A percentile compares a stretch with the other conserved stretches of the same genome.
phyloP scores from a whole-genome alignment of 1,284 basidiomycete species.

The Phlebopus sp. region DNA sequence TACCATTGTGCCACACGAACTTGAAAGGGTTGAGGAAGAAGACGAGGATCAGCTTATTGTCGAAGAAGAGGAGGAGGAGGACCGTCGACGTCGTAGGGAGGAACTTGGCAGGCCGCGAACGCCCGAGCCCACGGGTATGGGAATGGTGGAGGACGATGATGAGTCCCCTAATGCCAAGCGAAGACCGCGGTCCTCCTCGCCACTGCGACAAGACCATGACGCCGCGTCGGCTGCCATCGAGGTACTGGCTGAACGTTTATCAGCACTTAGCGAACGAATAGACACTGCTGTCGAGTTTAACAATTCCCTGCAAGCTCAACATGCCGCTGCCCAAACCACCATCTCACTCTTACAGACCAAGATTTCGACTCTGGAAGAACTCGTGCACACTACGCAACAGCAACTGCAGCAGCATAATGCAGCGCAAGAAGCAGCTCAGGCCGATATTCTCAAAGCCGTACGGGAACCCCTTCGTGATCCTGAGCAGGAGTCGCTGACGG shows the following conservation, averaged over 20 bases:
- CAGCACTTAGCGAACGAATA: conserved; percentile 71
- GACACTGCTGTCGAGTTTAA: conserved; percentile 77
- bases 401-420: conserved; percentile 38
- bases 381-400: conserved; percentile 46
- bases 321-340: conserved; percentile 73
- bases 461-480: conserved; percentile 28
- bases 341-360: conserved; percentile 77
- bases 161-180: conserved; percentile 24
- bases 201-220: conserved; percentile 18
- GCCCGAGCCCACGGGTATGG: conserved; percentile 71
- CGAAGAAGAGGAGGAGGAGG: conserved; percentile 45
- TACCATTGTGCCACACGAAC: conserved; percentile 62
- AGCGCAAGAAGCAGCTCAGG: conserved; percentile 43
- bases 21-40: conserved; percentile 75
- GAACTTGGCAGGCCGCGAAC: conserved; percentile 68
- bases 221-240: conserved; percentile 37
- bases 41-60: conserved; percentile 59
- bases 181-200: conserved; percentile 16
- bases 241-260: conserved; percentile 71
- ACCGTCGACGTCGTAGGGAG: conserved; percentile 47
- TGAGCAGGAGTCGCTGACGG: conserved; percentile 46
- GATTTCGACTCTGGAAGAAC: conserved; percentile 55
- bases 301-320: conserved; percentile 73
- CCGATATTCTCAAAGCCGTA: conserved; percentile 38
- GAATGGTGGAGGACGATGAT: conserved; percentile 50